These are phyloP conservation scores for Lumnitzera littorea DNA, from an alignment of 345 rosid genomes.

Conservation along the genomic window DNA sequence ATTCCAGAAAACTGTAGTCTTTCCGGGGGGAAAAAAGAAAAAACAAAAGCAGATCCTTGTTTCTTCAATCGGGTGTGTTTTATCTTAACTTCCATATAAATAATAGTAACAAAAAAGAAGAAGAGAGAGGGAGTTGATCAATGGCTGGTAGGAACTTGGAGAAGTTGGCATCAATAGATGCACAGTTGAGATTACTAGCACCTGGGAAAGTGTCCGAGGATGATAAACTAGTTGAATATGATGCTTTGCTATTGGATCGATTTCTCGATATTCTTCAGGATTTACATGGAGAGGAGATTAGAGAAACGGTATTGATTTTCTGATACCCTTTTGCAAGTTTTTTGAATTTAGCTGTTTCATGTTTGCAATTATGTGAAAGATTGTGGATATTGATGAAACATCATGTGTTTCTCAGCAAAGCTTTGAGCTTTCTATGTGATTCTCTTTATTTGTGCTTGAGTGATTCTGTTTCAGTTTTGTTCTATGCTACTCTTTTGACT, in stretches of 20 bases:
- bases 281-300: slow-evolving; percentile 80
- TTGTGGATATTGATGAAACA: neutral
- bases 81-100: neutral
- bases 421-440: too few relatives aligned
- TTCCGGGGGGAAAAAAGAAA: too few relatives aligned
- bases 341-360: neutral
- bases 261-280: slow-evolving; percentile 94
- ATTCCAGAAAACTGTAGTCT: neutral
- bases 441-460: too few relatives aligned
- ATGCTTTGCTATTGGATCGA: slow-evolving; percentile 82
- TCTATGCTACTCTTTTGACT: too few relatives aligned
- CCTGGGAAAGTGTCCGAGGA: slow-evolving; percentile 89
- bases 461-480: too few relatives aligned
- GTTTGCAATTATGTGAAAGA: neutral
- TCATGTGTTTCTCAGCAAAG: too few relatives aligned
- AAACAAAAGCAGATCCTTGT: neutral
- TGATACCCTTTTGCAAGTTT: neutral
- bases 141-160: slow-evolving; percentile 61
- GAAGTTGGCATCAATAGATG: slow-evolving; percentile 93
- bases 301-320: slow-evolving; percentile 57
- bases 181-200: slow-evolving; percentile 80
- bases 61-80: neutral
- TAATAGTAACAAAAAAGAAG: neutral
- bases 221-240: slow-evolving; percentile 90
- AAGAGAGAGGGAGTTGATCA: neutral